Evolutionary conservation across 2,329 filamentous ascomycete genomes (phyloP).

Genomic region (Claviceps lovelessii): DNA sequence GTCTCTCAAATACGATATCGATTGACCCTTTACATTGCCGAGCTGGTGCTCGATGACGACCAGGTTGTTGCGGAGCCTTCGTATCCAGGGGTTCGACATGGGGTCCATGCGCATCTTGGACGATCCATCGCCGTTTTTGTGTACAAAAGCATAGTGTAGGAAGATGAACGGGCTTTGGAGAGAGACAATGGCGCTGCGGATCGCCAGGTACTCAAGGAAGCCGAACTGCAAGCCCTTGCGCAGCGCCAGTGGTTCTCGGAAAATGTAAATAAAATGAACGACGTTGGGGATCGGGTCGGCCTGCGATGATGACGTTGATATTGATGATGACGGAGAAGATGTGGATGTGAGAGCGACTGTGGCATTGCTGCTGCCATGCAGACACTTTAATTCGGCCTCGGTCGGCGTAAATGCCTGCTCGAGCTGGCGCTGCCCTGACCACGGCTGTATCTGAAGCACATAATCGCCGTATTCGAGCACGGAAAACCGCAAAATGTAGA

Average conservation of each 20-base stretch:
- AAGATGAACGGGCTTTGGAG: slow-evolving; percentile 2
- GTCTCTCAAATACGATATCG: slow-evolving; percentile 4
- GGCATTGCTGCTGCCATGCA: slow-evolving; percentile 1
- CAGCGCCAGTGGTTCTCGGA: slow-evolving; percentile 3
- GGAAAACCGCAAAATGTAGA: neutral
- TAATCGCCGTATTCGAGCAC: slow-evolving; percentile 4
- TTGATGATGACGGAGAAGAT: neutral
- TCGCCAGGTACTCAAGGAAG: slow-evolving; percentile 7
- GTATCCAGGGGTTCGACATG: slow-evolving; percentile 6
- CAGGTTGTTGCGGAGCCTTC: slow-evolving; percentile 3
- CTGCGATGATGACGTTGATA: neutral
- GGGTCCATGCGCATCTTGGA: neutral
- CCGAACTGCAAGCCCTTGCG: slow-evolving; percentile 5
- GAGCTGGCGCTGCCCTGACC: slow-evolving; percentile 5
- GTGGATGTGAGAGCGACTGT: too few relatives aligned
- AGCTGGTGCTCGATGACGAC: slow-evolving; percentile 3
- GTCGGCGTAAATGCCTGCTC: slow-evolving; percentile 7
- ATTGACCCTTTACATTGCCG: neutral
- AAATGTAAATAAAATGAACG: slow-evolving; percentile 8
- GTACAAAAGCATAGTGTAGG: slow-evolving; percentile 5
- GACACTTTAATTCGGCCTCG: slow-evolving; percentile 5
- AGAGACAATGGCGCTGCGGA: slow-evolving; percentile 8
- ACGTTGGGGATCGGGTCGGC: slow-evolving; percentile 7
- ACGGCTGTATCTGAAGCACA: slow-evolving; percentile 3
- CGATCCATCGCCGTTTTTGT: neutral